Evolutionary conservation across 1,139 yeast species (phyloP).

Genomic region (Yamadazyma buinensis): DNA sequence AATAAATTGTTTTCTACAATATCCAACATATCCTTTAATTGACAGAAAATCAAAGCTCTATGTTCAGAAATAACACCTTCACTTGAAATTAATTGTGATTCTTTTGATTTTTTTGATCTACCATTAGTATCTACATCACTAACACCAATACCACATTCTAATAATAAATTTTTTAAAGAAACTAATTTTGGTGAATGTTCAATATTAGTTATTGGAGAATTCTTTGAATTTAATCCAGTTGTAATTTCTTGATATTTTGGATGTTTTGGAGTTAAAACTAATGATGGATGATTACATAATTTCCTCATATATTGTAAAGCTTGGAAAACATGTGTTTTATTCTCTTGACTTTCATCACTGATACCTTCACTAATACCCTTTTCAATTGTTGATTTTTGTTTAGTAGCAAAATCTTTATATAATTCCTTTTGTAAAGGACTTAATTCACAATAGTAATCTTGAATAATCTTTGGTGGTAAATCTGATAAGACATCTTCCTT

Average conservation of each 20-base stretch:
- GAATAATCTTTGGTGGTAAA: constrained; percentile 96
- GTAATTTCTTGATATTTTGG: constrained; percentile 74
- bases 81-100: constrained; percentile 38
- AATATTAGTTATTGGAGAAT: constrained; percentile 63
- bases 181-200: constrained; percentile 87
- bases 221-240: constrained; percentile 53
- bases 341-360: constrained; percentile 41
- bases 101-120: constrained; percentile 22
- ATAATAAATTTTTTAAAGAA: constrained; percentile 74
- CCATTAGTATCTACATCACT: constrained; percentile 39
- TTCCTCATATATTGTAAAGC: constrained; percentile 97
- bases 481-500: constrained; percentile 96
- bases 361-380: constrained; percentile 49
- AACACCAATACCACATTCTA: constrained; percentile 93
- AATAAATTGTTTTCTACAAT: constrained; percentile 90
- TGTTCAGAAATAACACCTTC: constrained; percentile 90
- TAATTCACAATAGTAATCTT: constrained; percentile 94
- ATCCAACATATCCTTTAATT: constrained; percentile 95
- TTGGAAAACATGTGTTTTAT: constrained; percentile 92
- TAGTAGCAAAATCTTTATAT: constrained; percentile 87
- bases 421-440: constrained; percentile 85
- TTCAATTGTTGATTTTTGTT: constrained; percentile 72
- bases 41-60: constrained; percentile 93
- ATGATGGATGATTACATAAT: constrained; percentile 93
- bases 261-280: constrained; percentile 81